Evolutionary conservation across 1,284 basidiomycete genomes (phyloP), one percentile per base, ranked within the genome.

Genomic region (Meira nashicola): DNA sequence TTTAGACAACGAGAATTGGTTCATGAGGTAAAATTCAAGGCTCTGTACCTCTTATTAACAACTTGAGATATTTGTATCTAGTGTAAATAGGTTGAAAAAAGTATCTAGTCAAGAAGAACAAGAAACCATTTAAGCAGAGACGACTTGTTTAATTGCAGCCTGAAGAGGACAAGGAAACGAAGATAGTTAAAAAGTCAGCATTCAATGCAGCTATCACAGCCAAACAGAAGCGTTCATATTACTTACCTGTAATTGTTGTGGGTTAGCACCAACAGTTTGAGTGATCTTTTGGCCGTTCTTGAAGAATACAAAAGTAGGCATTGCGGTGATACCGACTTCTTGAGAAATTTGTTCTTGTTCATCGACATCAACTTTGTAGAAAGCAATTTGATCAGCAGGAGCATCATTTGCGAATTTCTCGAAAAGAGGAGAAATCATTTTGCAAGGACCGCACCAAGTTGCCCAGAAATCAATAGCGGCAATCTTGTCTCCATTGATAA

Each of bases 251-350:
- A 84, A 78, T 75, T 82, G 82, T 61, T 76, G 76, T 15, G 83
- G 83, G 58, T 79, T 82, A 43, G 88, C 88, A 62, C 89, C 89
- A 53, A 86, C 83, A 57, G 86, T 73, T 37, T 85, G 83, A 49
- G 82, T 83, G 62, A 87, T 76, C 78, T 85, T 84, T 70, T 84
- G 67, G 48, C 88, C 88, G 64, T 84, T 82, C 81, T 87, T 84
- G 83, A 86, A 89, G 39, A 84, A 82, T 58, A 85, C 80, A 81
- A 90, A 90, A 2, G 89, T 89, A 15, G 89, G 89, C 85, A 90
- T 87, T 79, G 87, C 87, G 71, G 84, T 84, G 80, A 95, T 85
- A 55, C 84, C 85, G 59, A 87, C 84, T 78, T 87, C 87, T 72
- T 84, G 79, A 8, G 83, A 80, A 64, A 84, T 79, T 64, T 83